Conservation (phyloP, 345 rosid genomes). For the Microthlaspi erraticum region DNA sequence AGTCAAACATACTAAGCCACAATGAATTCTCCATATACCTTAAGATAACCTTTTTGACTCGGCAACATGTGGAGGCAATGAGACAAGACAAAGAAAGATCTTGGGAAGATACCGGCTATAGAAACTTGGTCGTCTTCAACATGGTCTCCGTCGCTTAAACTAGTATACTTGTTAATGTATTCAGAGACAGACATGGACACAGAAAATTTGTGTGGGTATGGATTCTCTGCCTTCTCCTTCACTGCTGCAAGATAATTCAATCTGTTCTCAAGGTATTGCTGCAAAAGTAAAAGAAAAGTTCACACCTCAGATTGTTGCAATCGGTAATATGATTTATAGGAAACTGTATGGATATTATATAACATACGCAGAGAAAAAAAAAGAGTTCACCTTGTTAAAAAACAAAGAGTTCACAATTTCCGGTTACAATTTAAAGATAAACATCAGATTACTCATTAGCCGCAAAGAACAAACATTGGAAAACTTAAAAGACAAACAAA, state of each 20-base stretch:
- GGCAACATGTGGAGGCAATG: constrained; percentile 96
- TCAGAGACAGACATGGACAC: constrained; percentile 56
- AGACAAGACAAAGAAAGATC: constrained; percentile 59
- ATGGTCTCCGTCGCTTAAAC: too few relatives aligned
- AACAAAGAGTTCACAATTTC: too few relatives aligned
- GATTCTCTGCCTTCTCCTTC: constrained; percentile 67
- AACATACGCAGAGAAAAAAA: too few relatives aligned
- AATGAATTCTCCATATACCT: constrained; percentile 46
- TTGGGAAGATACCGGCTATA: constrained; percentile 53
- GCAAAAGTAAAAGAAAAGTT: constrained; percentile 29
- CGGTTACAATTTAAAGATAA: too few relatives aligned
- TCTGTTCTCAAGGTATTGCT: constrained; percentile 84
- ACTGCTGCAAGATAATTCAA: constrained; percentile 56
- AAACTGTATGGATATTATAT: not conserved
- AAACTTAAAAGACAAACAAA: too few relatives aligned
- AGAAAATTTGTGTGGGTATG: constrained; percentile 76
- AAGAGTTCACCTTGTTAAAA: too few relatives aligned
- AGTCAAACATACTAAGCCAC: not conserved
- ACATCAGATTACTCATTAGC: too few relatives aligned
- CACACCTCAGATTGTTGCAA: not conserved
- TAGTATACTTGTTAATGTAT: constrained; percentile 33
- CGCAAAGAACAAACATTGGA: too few relatives aligned
- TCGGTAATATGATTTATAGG: not conserved
- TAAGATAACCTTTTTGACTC: constrained; percentile 37
- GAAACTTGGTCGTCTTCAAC: too few relatives aligned